These are phyloP conservation scores for Aspergillus ibericus DNA, from an alignment of 2,329 filamentous ascomycete genomes.

Conservation along the genomic window DNA sequence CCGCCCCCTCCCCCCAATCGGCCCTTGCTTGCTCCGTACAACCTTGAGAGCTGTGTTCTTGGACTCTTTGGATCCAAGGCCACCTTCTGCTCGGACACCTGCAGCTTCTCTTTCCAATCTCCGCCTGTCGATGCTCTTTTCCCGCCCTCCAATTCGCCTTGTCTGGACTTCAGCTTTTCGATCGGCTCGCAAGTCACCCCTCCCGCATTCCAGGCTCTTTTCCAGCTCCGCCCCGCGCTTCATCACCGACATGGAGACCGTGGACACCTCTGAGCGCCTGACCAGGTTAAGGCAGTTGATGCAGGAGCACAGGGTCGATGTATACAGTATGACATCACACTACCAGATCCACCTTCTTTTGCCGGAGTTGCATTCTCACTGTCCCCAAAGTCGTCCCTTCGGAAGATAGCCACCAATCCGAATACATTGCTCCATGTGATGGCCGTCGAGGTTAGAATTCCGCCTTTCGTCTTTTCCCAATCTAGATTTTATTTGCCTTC, in stretches of 20 bases:
- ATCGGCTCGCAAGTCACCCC: slow-evolving; percentile 25
- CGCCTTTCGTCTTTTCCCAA: slow-evolving; percentile 5
- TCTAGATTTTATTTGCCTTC: background rate
- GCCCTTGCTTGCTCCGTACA: slow-evolving; percentile 12
- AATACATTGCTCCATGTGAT: slow-evolving; percentile 97
- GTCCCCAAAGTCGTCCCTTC: slow-evolving; percentile 76
- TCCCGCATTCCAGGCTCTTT: slow-evolving; percentile 37
- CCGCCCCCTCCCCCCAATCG: background rate
- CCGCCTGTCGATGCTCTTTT: slow-evolving; percentile 37
- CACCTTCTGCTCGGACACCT: slow-evolving; percentile 17
- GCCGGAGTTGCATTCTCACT: slow-evolving; percentile 34
- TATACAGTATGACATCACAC: slow-evolving; percentile 70
- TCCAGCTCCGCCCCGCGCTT: slow-evolving; percentile 38
- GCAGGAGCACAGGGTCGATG: slow-evolving; percentile 80
- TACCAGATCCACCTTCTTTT: slow-evolving; percentile 2
- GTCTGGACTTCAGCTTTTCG: slow-evolving; percentile 31
- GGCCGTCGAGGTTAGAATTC: slow-evolving; percentile 66
- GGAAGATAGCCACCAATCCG: slow-evolving; percentile 95
- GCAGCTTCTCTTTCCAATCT: slow-evolving; percentile 12
- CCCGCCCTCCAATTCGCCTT: slow-evolving; percentile 30
- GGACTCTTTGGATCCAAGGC: slow-evolving; percentile 12
- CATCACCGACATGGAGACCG: slow-evolving; percentile 67
- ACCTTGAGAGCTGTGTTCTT: slow-evolving; percentile 11
- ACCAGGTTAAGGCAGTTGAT: slow-evolving; percentile 78
- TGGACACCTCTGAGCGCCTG: slow-evolving; percentile 77